These are phyloP conservation scores for Ceratobasidium theobromae DNA, from an alignment of 1,284 basidiomycete genomes.

Conservation along the genomic window DNA sequence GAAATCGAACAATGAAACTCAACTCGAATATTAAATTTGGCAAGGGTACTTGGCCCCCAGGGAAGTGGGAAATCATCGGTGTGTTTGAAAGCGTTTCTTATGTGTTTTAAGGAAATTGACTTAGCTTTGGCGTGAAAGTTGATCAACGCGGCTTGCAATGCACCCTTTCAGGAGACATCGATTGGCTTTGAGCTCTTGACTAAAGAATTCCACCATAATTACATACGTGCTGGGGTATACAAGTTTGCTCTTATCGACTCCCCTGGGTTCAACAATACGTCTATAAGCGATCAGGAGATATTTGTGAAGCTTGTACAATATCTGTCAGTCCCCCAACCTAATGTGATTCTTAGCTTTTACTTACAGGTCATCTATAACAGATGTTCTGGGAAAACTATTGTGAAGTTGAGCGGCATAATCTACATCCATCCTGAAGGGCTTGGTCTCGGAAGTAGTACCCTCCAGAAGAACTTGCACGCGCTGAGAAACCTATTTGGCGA, in stretches of 20 bases:
- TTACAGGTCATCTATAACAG: not conserved
- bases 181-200: not conserved
- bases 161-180: not conserved
- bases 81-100: not conserved
- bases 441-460: not conserved
- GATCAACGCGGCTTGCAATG: conserved; percentile 1
- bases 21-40: not conserved
- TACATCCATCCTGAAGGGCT: conserved; percentile 1
- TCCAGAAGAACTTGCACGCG: not conserved
- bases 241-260: conserved; percentile 6
- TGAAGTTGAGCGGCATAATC: not conserved
- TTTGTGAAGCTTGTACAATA: not conserved
- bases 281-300: not conserved
- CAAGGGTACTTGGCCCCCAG: not conserved
- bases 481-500: not conserved
- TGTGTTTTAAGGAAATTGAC: not conserved
- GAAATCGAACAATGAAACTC: too few species aligned
- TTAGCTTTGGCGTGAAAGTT: not conserved
- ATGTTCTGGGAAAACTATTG: not conserved
- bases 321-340: not conserved
- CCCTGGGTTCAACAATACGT: conserved; percentile 3
- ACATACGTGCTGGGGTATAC: not conserved
- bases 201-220: not conserved
- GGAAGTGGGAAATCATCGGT: not conserved
- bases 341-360: not conserved